Percentiles rank a stretch among this genome's conserved stretches.
phyloP scores from a whole-genome alignment of 345 rosid species.

The Adansonia digitata region DNA sequence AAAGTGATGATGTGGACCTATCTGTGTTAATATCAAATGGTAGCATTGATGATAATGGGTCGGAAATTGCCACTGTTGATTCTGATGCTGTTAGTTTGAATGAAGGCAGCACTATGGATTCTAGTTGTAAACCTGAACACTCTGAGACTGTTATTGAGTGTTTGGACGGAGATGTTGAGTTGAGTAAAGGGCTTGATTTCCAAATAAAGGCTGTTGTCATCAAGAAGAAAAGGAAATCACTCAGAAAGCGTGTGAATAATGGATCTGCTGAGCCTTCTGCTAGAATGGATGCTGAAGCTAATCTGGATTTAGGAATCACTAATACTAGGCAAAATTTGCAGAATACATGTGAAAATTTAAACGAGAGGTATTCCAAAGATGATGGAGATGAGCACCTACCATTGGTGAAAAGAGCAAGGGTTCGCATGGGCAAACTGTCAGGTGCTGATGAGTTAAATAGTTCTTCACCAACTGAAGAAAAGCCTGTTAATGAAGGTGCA shows the following conservation, averaged over 20 bases:
- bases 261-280: conserved; percentile 46
- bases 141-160: conserved; percentile 44
- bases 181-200: conserved; percentile 65
- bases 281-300: too few relatives aligned
- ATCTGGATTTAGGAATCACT: conserved; percentile 27
- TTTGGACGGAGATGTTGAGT: conserved; percentile 51
- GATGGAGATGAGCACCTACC: conserved; percentile 95
- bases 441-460: conserved; percentile 28
- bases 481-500: conserved; percentile 25
- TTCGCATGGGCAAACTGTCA: conserved; percentile 68
- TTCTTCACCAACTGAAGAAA: conserved; percentile 41
- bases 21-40: conserved; percentile 51
- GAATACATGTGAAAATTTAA: conserved; percentile 29
- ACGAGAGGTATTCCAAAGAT: conserved; percentile 43
- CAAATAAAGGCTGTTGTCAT: conserved; percentile 54
- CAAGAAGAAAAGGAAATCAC: conserved; percentile 73
- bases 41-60: conserved; percentile 56
- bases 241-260: conserved; percentile 42
- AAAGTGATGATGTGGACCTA: conserved; percentile 50
- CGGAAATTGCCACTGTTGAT: conserved; percentile 63
- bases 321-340: conserved; percentile 37
- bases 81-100: conserved; percentile 56
- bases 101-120: conserved; percentile 54
- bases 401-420: conserved; percentile 86
- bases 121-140: conserved; percentile 45